phyloP scores from a whole-genome alignment of 257 asterid genomes.

The Nicotiana attenuata region DNA sequence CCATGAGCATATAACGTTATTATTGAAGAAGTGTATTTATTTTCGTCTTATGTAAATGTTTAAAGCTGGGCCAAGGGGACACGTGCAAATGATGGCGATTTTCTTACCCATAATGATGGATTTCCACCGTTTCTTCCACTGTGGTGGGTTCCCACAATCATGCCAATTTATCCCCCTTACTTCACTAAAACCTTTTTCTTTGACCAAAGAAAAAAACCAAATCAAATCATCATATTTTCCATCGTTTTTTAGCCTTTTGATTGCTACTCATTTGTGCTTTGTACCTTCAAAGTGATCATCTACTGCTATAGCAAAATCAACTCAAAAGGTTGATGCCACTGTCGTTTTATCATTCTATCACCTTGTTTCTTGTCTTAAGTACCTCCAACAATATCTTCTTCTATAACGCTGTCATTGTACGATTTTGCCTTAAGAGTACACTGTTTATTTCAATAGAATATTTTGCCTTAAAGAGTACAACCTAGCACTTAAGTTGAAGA shows the following conservation, averaged over 20 bases:
- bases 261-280: constrained; percentile 2
- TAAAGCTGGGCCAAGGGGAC: constrained; percentile 34
- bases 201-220: constrained; percentile 40
- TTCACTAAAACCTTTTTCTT: constrained; percentile 36
- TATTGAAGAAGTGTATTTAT: background rate
- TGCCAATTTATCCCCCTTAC: constrained; percentile 9
- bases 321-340: background rate
- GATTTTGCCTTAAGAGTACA: background rate
- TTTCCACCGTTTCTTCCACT: constrained; percentile 77
- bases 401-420: background rate
- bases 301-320: background rate
- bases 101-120: constrained; percentile 36
- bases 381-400: background rate
- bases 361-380: background rate
- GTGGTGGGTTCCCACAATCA: constrained; percentile 47
- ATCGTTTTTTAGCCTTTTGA: background rate
- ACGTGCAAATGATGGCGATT: constrained; percentile 49
- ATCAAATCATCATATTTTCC: constrained; percentile 25
- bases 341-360: background rate
- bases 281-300: background rate
- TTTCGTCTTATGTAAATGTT: background rate
- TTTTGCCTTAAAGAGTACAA: background rate
- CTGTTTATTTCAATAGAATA: too few relatives aligned
- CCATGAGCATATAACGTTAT: too few relatives aligned
- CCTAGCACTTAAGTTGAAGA: background rate